Evolutionary conservation across 2,329 filamentous ascomycete genomes (phyloP).

Genomic region (Botrytis fragariae): DNA sequence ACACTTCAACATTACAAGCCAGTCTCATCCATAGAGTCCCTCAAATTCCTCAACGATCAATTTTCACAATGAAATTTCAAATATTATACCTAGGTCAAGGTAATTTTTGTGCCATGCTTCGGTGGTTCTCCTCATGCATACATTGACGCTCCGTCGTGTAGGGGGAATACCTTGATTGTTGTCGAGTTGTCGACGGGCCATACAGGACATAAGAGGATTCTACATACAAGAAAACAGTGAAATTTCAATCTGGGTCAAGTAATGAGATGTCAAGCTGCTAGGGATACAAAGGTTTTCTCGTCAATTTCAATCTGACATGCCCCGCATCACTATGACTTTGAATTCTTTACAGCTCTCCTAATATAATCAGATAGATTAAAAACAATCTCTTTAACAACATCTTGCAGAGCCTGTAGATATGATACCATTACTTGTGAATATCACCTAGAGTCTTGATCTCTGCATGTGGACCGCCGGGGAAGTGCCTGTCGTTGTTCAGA

Average conservation of each 20-base stretch:
- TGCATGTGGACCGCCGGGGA: neutral
- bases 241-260: neutral
- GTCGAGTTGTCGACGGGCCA: neutral
- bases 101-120: neutral
- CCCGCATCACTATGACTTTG: too few species aligned
- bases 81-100: neutral
- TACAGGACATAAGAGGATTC: neutral
- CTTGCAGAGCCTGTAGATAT: neutral
- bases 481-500: neutral
- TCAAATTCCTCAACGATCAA: rapidly evolving
- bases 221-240: neutral
- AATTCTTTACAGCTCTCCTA: neutral
- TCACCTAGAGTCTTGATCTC: rapidly evolving
- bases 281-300: neutral
- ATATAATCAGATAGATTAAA: too few species aligned
- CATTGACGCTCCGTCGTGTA: neutral
- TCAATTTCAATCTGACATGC: neutral
- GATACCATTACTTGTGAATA: neutral
- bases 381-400: too few species aligned
- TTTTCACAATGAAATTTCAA: rapidly evolving
- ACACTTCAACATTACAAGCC: neutral
- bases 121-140: neutral
- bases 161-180: too few species aligned
- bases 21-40: neutral
- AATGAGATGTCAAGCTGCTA: neutral